Conservation (phyloP, 768 basidiomycete species). For the Tulasnella sp. region DNA sequence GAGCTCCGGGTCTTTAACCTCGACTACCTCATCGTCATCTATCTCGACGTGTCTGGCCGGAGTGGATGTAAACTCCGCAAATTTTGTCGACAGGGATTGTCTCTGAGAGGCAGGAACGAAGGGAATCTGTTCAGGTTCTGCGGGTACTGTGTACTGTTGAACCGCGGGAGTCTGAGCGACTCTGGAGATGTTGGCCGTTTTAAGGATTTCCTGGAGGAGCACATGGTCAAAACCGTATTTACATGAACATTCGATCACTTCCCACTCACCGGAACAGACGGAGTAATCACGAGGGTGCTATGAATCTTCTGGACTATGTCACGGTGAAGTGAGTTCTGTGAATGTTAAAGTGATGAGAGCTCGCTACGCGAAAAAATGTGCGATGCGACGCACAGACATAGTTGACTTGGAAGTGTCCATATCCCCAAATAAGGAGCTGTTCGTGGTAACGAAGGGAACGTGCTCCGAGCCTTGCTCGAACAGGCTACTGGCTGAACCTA, state of each 20-base stretch:
- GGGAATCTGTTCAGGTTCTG: conserved; percentile 55
- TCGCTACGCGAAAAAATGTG: not conserved
- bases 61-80: conserved; percentile 14
- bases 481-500: not conserved
- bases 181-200: conserved; percentile 19
- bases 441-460: not conserved
- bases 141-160: not conserved
- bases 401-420: not conserved
- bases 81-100: conserved; percentile 24
- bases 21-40: conserved; percentile 52
- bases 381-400: conserved; percentile 15
- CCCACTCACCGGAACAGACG: conserved; percentile 38
- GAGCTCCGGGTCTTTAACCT: conserved; percentile 56
- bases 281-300: conserved; percentile 52
- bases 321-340: conserved; percentile 35
- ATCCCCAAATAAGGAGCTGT: conserved; percentile 16
- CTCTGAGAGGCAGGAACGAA: conserved; percentile 67
- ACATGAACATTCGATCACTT: not conserved
- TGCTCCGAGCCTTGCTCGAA: not conserved
- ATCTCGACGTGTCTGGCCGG: conserved; percentile 5
- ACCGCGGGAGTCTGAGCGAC: conserved; percentile 28
- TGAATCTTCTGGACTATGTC: conserved; percentile 61
- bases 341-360: conserved; percentile 5
- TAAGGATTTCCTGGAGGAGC: conserved; percentile 17
- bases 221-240: conserved; percentile 3